These are phyloP conservation scores for Kazachstania viticola DNA, from an alignment of 805 yeast species.

Conservation along the genomic window DNA sequence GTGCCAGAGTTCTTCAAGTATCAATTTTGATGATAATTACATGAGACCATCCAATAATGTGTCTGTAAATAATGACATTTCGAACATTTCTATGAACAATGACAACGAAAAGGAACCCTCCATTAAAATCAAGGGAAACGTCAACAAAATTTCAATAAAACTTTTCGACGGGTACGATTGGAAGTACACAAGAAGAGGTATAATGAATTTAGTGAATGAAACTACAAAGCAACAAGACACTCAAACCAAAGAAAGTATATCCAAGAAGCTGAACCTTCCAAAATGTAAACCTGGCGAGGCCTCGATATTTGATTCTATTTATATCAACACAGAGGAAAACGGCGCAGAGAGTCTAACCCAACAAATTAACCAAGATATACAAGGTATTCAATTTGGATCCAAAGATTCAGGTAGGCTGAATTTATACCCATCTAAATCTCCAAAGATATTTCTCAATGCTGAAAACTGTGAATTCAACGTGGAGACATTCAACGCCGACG, in stretches of 20 bases:
- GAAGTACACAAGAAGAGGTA: conserved; percentile 60
- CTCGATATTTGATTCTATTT: conserved; percentile 59
- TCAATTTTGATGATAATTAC: conserved; percentile 1
- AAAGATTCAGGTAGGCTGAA: conserved; percentile 38
- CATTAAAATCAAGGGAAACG: not conserved
- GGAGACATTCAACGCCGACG: conserved; percentile 34
- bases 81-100: not conserved
- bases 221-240: no score
- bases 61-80: not conserved
- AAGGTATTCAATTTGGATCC: conserved; percentile 16
- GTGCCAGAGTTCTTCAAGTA: not conserved
- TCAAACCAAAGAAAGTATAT: not conserved
- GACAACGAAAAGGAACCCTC: not conserved
- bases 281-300: not conserved
- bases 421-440: conserved; percentile 51
- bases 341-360: conserved; percentile 37
- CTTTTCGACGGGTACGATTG: conserved; percentile 91
- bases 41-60: not conserved
- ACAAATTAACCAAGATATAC: conserved; percentile 42
- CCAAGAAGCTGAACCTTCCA: not conserved
- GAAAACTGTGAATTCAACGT: conserved; percentile 41
- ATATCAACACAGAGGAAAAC: conserved; percentile 44
- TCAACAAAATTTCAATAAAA: conserved; percentile 30
- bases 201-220: conserved; percentile 51
- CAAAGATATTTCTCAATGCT: conserved; percentile 48